A percentile compares a stretch with the other conserved stretches of the same genome.
Conservation (phyloP, 2,329 filamentous ascomycete genomes). For the Phaeosphaeria sp. region DNA sequence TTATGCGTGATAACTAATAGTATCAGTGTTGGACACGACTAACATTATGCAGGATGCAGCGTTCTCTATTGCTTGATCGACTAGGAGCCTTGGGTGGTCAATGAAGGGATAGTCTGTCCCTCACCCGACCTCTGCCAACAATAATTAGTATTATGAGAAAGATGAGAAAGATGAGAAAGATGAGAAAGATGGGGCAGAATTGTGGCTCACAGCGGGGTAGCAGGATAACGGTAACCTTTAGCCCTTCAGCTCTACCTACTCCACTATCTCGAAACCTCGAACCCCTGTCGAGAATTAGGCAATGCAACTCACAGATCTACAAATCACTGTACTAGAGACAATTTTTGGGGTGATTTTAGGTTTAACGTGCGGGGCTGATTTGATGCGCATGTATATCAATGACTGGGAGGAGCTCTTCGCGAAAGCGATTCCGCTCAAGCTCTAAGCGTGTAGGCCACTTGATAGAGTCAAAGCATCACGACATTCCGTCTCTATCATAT, state of each 20-base stretch:
- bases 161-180: neutral
- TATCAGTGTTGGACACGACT: neutral
- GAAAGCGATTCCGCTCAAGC: neutral
- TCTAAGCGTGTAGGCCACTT: neutral
- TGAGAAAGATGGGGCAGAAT: neutral
- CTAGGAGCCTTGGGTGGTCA: neutral
- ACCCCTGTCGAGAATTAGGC: neutral
- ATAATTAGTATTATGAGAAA: neutral
- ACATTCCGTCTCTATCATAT: neutral
- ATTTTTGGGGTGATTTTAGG: neutral
- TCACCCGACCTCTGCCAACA: neutral
- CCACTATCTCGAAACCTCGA: neutral
- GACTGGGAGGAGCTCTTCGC: neutral
- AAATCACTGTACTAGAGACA: neutral
- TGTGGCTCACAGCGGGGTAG: neutral
- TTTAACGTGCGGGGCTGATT: neutral
- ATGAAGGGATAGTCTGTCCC: neutral
- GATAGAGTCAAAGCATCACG: neutral
- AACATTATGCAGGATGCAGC: neutral
- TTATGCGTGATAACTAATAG: neutral
- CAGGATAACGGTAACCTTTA: neutral
- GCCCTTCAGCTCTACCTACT: neutral
- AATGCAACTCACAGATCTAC: neutral
- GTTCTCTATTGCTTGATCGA: neutral
- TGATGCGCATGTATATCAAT: neutral